Percentiles rank a stretch among this genome's conserved stretches.
phyloP scores from a whole-genome alignment of 1,284 basidiomycete species.

The Ustilago nuda region DNA sequence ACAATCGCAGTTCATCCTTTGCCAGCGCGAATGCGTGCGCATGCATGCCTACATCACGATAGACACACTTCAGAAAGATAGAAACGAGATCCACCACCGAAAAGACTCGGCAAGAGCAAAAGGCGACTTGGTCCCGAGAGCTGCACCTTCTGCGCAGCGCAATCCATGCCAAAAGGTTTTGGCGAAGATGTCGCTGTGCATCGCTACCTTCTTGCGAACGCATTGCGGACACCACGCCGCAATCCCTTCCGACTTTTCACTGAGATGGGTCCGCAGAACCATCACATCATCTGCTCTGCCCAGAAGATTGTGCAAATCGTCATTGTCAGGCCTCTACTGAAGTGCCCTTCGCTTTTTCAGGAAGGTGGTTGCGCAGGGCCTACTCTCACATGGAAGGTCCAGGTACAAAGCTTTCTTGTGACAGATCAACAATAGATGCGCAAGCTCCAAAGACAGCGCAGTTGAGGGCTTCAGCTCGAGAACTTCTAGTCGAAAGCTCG shows the following conservation, averaged over 20 bases:
- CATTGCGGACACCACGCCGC: no score
- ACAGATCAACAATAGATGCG: not conserved
- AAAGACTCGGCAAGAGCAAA: not conserved
- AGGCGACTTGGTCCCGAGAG: not conserved
- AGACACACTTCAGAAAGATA: not conserved
- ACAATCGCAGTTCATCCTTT: not conserved
- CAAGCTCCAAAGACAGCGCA: not conserved
- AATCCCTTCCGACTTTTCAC: not conserved
- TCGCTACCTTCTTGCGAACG: no score
- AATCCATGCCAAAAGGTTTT: not conserved
- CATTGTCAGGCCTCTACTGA: no score
- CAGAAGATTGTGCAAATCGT: no score
- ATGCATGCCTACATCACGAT: not conserved
- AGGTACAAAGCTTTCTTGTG: not conserved
- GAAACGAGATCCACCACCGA: not conserved
- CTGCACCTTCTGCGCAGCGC: not conserved
- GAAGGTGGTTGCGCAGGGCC: no score
- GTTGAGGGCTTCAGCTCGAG: no score
- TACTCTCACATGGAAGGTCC: no score
- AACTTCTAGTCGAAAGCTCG: no score
- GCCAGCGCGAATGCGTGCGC: not conserved
- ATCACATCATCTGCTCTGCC: not conserved
- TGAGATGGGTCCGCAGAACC: not conserved
- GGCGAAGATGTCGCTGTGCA: no score
- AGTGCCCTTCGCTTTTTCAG: no score